A percentile compares a stretch with the other conserved stretches of the same genome.
Evolutionary conservation across 768 basidiomycete species (phyloP).

Genomic region (Hypsizygus marmoreus): DNA sequence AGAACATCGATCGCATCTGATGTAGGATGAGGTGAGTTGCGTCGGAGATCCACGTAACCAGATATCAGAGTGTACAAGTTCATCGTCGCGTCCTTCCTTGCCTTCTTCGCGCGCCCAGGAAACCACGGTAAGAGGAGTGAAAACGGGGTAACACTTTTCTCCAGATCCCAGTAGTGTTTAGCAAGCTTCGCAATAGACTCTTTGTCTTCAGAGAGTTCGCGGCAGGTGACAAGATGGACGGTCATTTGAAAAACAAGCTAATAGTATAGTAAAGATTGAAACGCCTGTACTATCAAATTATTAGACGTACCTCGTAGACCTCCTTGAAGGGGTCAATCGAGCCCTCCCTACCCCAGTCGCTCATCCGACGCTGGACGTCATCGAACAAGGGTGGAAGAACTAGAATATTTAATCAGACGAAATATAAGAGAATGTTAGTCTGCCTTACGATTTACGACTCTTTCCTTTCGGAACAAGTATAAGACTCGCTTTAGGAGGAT

Average conservation of each 20-base stretch:
- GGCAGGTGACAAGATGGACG: conserved; percentile 18
- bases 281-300: background rate
- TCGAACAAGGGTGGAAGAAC: conserved; percentile 20
- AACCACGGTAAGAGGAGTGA: conserved; percentile 27
- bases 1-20: conserved; percentile 24
- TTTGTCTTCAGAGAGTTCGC: conserved; percentile 19
- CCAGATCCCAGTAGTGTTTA: conserved; percentile 12
- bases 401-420: background rate
- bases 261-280: background rate
- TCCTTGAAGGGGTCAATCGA: conserved; percentile 19
- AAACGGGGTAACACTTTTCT: conserved; percentile 15
- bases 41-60: conserved; percentile 17
- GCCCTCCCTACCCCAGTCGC: conserved; percentile 16
- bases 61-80: conserved; percentile 15
- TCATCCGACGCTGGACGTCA: conserved; percentile 15
- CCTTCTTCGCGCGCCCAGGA: conserved; percentile 17
- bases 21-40: conserved; percentile 10
- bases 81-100: conserved; percentile 17
- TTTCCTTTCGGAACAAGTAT: conserved; percentile 10
- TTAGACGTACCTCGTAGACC: conserved; percentile 16
- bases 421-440: background rate
- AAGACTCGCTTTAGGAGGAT: conserved; percentile 9
- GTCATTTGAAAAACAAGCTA: conserved; percentile 23
- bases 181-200: conserved; percentile 13
- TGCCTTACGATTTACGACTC: conserved; percentile 9